Conservation (phyloP, 2,329 filamentous ascomycete species). For the Arthrobotrys pseudoclavata region DNA sequence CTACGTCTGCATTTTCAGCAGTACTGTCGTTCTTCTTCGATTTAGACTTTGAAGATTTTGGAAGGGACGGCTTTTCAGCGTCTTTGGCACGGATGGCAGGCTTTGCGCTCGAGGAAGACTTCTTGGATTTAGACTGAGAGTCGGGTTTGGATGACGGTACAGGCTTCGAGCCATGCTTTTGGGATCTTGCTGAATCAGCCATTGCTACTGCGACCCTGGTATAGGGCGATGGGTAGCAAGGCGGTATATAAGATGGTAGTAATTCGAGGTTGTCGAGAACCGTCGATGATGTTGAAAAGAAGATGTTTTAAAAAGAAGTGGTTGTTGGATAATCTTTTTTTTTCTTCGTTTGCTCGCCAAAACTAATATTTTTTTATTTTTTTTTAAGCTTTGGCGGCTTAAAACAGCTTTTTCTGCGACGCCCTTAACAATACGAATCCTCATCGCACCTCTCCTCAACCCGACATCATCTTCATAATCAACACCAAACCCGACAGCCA, state of each 20-base stretch:
- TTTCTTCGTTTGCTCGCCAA: conserved; percentile 36
- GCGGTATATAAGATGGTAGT: conserved; percentile 17
- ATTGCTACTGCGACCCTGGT: conserved; percentile 34
- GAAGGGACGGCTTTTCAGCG: conserved; percentile 29
- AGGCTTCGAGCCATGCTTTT: conserved; percentile 39
- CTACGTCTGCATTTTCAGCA: conserved; percentile 44
- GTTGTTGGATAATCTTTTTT: conserved; percentile 35
- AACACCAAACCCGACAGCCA: conserved; percentile 32
- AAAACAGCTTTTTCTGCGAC: conserved; percentile 24
- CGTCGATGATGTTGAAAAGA: conserved; percentile 26
- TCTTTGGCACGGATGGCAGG: conserved; percentile 38
- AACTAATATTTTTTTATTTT: conserved; percentile 21
- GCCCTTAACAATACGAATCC: background rate
- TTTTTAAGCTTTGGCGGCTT: conserved; percentile 50
- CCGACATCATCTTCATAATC: background rate
- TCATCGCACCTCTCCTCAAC: conserved; percentile 5
- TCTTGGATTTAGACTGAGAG: conserved; percentile 27
- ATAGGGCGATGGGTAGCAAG: background rate
- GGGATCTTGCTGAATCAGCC: conserved; percentile 35
- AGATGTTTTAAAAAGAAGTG: background rate
- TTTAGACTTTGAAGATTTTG: conserved; percentile 44
- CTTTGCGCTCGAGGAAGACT: conserved; percentile 32
- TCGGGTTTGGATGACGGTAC: conserved; percentile 40
- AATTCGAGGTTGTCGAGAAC: conserved; percentile 29
- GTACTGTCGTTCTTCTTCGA: conserved; percentile 37